These are phyloP conservation scores for Fusarium sp. DNA, from an alignment of 2,329 filamentous ascomycete genomes.

Conservation along the genomic window DNA sequence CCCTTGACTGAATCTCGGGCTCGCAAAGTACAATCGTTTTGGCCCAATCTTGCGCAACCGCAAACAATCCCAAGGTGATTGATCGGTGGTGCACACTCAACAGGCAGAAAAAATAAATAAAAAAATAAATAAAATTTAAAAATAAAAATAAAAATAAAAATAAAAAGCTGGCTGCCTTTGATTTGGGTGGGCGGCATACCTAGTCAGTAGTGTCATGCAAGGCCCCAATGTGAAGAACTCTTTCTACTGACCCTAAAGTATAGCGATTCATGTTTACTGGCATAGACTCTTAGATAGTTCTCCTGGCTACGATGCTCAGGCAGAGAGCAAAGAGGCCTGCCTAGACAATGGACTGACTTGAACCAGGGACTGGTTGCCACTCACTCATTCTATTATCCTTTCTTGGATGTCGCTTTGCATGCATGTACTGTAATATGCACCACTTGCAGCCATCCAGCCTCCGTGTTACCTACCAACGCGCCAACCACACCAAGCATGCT, in stretches of 20 bases:
- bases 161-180: constrained; percentile 15
- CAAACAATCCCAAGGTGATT: constrained; percentile 10
- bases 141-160: too few species aligned
- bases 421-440: constrained; percentile 19
- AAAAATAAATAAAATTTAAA: too few species aligned
- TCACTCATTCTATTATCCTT: too few species aligned
- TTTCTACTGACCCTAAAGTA: constrained; percentile 23
- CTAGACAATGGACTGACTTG: constrained; percentile 4
- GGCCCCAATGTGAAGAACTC: constrained; percentile 22
- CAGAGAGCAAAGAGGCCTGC: constrained; percentile 26
- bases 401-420: constrained; percentile 36
- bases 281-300: constrained; percentile 5
- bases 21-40: constrained; percentile 5
- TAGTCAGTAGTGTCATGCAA: constrained; percentile 41
- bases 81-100: too few species aligned
- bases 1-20: not conserved
- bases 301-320: constrained; percentile 15
- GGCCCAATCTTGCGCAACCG: constrained; percentile 5
- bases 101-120: constrained; percentile 11
- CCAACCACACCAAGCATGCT: constrained; percentile 25
- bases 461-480: constrained; percentile 3
- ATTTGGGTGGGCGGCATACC: constrained; percentile 17
- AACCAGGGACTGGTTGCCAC: constrained; percentile 9
- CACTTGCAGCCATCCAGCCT: constrained; percentile 16
- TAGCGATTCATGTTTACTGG: constrained; percentile 16